Evolutionary conservation across 1,284 basidiomycete species (phyloP).

Genomic region (Neotropicomus parvogracilis): DNA sequence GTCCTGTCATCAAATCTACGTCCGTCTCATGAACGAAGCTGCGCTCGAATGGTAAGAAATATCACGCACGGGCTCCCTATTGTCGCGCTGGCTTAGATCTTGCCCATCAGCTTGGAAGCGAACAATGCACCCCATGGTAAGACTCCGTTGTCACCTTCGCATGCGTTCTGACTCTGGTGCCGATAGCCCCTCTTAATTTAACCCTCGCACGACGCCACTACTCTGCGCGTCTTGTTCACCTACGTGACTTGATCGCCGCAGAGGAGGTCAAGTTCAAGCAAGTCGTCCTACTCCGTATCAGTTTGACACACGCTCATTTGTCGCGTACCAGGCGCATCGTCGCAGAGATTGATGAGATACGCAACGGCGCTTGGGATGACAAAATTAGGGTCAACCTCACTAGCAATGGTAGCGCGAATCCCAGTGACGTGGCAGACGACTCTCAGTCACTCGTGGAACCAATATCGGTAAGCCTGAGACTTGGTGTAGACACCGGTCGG

Average conservation of each 20-base stretch:
- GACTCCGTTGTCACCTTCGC: constrained; percentile 1
- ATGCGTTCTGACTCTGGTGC: not conserved
- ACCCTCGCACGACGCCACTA: constrained; percentile 74
- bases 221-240: constrained; percentile 61
- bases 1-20: constrained; percentile 68
- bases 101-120: constrained; percentile 37
- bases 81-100: not conserved
- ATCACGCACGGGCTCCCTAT: not conserved
- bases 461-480: constrained; percentile 12
- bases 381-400: constrained; percentile 45
- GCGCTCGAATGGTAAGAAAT: constrained; percentile 60
- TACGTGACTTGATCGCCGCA: constrained; percentile 61
- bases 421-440: constrained; percentile 12
- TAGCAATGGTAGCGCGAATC: constrained; percentile 12
- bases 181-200: constrained; percentile 51
- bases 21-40: constrained; percentile 64
- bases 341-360: constrained; percentile 72
- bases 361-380: constrained; percentile 64
- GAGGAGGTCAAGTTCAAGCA: constrained; percentile 81
- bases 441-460: constrained; percentile 5
- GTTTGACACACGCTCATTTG: not conserved
- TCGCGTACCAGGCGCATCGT: constrained; percentile 45
- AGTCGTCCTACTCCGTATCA: constrained; percentile 17
- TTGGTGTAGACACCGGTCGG: not conserved
- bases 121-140: constrained; percentile 42